Base-by-base conservation (phyloP, 1,284 basidiomycete species). In the Melampsora larici-populina region DNA sequence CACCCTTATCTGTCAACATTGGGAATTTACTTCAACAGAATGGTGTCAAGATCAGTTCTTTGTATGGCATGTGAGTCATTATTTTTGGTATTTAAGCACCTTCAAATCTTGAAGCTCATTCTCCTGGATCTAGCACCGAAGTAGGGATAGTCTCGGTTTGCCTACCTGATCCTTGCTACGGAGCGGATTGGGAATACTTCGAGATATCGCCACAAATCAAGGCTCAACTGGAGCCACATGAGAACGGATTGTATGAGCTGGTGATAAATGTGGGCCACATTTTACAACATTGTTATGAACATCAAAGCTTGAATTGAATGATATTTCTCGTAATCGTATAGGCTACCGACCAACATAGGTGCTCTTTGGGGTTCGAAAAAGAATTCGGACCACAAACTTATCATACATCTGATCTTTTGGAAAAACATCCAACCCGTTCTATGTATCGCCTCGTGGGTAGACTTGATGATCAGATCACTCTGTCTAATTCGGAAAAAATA, bases 401-500 rank as follows among this genome's bases (percentile, higher is more conserved):
- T 67, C 65, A 67, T 18, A 67, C 65, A 40, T 17, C 18, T 43
- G 65, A 67, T 48, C 43, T 67, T 1, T 48, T 48, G 26, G 36
- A 21, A 40, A 48, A 9, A 48, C 65, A 67, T 48, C 65, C 65
- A 67, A 67, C 33, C 4, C 40, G 5, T 24, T 36, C 65, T 18
- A 43, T 67, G 33, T 67, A 43, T 48, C 40, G 65, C 26, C 17
- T 48, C 3, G 43, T 67, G 17, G 65, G 65, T 24, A 18, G 65
- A 24, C n/a, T 67, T 43, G 65, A 67, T 48, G 65, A 67, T 48
- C 65, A 67, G 26, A 67, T 67, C 24, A 29, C 40, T 11, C 65
- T 67, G 18, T 67, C 65, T 17, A 67, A 40, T 29, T 67, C 40
- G 21, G 65, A 67, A 21, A 67, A 67, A 48, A 67, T 36, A 33